Conservation (phyloP, 2,329 filamentous ascomycete species). For the Clarireedia monteithiana region DNA sequence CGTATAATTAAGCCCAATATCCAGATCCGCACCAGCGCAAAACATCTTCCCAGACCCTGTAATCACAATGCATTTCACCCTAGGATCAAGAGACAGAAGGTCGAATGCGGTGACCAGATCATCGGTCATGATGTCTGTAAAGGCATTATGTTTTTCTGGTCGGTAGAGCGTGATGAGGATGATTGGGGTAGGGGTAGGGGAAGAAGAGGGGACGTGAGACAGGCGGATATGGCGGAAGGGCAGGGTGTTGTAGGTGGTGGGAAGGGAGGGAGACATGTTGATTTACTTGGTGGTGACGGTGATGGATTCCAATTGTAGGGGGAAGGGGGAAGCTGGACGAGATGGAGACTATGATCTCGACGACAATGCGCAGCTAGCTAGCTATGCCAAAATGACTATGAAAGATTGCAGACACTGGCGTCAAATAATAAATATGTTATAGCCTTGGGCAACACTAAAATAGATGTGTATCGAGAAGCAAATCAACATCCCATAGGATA, state of each 20-base stretch:
- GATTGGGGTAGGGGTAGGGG: conserved; percentile 49
- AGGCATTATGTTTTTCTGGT: conserved; percentile 60
- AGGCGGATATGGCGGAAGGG: conserved; percentile 38
- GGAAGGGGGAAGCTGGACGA: no score
- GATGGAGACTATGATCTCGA: no score
- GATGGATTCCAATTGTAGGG: no score
- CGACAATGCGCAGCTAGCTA: no score
- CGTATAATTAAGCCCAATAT: conserved; percentile 15
- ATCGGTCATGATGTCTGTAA: conserved; percentile 55
- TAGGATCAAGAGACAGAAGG: conserved; percentile 43
- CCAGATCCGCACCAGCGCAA: conserved; percentile 42
- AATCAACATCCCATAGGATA: no score
- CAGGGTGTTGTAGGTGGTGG: conserved; percentile 34
- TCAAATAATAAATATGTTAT: no score
- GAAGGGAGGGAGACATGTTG: conserved; percentile 16
- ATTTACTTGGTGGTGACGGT: no score
- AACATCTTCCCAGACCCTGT: conserved; percentile 45
- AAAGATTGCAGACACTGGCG: no score
- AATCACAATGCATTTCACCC: conserved; percentile 47
- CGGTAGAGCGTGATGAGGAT: conserved; percentile 58
- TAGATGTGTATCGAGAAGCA: no score
- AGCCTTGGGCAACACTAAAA: no score
- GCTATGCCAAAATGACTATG: no score
- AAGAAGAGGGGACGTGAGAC: conserved; percentile 41
- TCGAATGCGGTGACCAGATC: conserved; percentile 50